Base-by-base conservation (phyloP, 2,329 filamentous ascomycete genomes). In the Fusarium palustre region DNA sequence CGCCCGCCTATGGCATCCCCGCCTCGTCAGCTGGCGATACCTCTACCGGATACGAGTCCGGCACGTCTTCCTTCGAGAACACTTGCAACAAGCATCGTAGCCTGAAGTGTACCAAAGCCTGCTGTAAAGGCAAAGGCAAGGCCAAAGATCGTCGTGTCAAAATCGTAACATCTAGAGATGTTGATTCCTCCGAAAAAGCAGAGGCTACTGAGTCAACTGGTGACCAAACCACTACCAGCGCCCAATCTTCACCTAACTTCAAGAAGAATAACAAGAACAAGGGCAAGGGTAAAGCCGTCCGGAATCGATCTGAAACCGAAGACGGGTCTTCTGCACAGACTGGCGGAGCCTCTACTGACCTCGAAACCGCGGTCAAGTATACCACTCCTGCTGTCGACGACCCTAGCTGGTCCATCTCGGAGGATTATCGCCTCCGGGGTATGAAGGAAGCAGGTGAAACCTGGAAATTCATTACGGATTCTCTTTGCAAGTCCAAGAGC, bases 321-420 rank as follows among this genome's bases (percentile, higher is more conserved):
- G 50, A 66, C 25, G 53, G 63, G 15, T 55, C 64, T 25, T 57
- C 56, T 16, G 20, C 45, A 7, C 33, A 57, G 16, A 46, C 45
- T 18, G 56, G 42, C 7, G 41, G 59, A 7, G 46, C 18, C 20
- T 63, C 59, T 2, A 65, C 66, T 22, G 58, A 57, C 5, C 41
- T 42, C 28, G 22, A 59, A 10, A 55, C 43, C 8, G 47, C 52
- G 15, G 55, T 33, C 22, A 54, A 48, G 20, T 67, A 64, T 6
- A 60, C 50, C 22, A 30, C 50, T 10, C 41, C 31, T 20, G 53
- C 47, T 13, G 18, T 31, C 12, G 55, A 48, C 5, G 48, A 58
- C 16, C 53, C 65, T n/a, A 60, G 31, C 6, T 81, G 80, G 80
- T 73, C 77, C 12, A 50, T 76, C 11, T 81, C 80, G 1, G 76